A percentile compares a stretch with the other conserved stretches of the same genome.
Conservation (phyloP, 2,329 filamentous ascomycete species). For the Cladophialophora yegresii region DNA sequence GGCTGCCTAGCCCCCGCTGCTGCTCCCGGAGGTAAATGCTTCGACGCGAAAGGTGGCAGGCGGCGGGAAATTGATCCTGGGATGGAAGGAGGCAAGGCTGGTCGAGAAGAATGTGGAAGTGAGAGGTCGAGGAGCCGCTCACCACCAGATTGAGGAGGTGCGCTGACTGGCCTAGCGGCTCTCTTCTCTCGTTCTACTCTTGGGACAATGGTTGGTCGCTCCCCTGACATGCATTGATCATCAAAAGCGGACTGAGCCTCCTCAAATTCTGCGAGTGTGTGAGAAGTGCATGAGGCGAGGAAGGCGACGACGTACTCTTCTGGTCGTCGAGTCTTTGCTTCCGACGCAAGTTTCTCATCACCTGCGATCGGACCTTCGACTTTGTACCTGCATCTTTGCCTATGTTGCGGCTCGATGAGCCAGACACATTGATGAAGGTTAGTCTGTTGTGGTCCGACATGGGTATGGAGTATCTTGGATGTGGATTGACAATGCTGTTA, state of each 20-base stretch:
- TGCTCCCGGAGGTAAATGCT: background rate
- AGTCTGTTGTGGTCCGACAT: slow-evolving; percentile 1
- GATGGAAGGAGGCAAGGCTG: background rate
- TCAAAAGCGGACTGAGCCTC: slow-evolving; percentile 1
- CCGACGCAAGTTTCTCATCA: slow-evolving; percentile 20
- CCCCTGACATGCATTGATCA: background rate
- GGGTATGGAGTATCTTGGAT: background rate
- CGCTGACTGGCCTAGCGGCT: background rate
- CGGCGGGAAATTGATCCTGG: background rate
- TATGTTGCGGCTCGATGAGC: slow-evolving; percentile 1
- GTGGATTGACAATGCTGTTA: background rate
- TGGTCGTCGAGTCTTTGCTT: slow-evolving; percentile 16
- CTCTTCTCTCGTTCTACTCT: background rate
- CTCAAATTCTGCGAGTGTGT: slow-evolving; percentile 10
- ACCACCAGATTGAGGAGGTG: background rate
- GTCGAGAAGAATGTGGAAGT: background rate
- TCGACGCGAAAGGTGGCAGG: background rate
- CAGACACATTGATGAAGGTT: slow-evolving; percentile 15
- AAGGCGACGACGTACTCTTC: slow-evolving; percentile 6
- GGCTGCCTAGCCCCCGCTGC: background rate
- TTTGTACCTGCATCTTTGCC: slow-evolving; percentile 15
- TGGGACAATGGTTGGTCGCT: background rate
- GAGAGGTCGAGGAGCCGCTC: background rate
- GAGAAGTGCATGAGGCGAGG: background rate
- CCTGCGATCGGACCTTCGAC: slow-evolving; percentile 11